These are phyloP conservation scores for Penicillium vulpinum DNA, from an alignment of 2,329 filamentous ascomycete species.

Conservation along the genomic window DNA sequence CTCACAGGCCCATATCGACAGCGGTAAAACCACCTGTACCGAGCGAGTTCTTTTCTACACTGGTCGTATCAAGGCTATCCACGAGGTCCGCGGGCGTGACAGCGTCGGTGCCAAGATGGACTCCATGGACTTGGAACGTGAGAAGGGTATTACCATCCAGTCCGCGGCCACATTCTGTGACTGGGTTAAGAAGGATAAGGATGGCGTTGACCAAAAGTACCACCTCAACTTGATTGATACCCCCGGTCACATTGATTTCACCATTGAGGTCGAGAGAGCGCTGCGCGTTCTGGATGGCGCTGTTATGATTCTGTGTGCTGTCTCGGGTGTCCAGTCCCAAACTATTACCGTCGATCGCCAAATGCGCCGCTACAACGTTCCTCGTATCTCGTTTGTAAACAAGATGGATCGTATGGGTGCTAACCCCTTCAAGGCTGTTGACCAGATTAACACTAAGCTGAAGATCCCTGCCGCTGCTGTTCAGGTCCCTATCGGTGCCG, in stretches of 20 bases:
- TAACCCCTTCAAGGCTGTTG: conserved; percentile 95
- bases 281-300: conserved; percentile 92
- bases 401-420: conserved; percentile 99
- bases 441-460: conserved; percentile 96
- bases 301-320: conserved; percentile 97
- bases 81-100: conserved; percentile 89
- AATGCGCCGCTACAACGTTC: conserved; percentile 98
- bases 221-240: conserved; percentile 99
- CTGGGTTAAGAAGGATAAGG: conserved; percentile 78
- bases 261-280: conserved; percentile 95
- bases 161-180: conserved; percentile 97
- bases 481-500: conserved; percentile 88
- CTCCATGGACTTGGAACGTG: conserved; percentile 97
- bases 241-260: conserved; percentile 98
- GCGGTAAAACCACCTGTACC: conserved; percentile 93
- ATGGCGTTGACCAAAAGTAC: conserved; percentile 84
- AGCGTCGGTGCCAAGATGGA: conserved; percentile 98
- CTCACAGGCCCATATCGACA: conserved; percentile 88
- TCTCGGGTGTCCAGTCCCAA: conserved; percentile 95
- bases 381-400: conserved; percentile 93
- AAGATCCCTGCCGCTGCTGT: conserved; percentile 90
- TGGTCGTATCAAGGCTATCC: conserved; percentile 92
- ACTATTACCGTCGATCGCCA: conserved; percentile 98
- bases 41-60: conserved; percentile 98
- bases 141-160: conserved; percentile 98